A percentile compares a stretch with the other conserved stretches of the same genome.
phyloP scores from a whole-genome alignment of 805 yeast genomes.

The Kurtzmaniella fragi region DNA sequence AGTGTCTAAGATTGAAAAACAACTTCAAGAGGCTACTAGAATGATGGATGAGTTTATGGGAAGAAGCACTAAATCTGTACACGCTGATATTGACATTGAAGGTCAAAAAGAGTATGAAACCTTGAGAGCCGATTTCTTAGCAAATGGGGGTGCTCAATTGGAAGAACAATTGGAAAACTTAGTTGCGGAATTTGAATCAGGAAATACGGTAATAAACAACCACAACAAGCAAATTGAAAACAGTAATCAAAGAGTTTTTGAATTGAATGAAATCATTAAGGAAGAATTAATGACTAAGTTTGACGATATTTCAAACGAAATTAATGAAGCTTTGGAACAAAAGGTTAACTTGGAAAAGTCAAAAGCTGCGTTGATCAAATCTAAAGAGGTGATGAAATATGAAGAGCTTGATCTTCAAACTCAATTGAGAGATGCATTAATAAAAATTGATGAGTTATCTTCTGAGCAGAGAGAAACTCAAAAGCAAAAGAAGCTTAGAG shows the following conservation, averaged over 20 bases:
- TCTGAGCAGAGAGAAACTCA: constrained; percentile 74
- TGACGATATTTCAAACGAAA: constrained; percentile 21
- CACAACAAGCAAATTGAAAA: constrained; percentile 26
- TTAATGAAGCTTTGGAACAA: constrained; percentile 24
- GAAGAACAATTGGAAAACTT: constrained; percentile 45
- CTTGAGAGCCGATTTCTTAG: constrained; percentile 52
- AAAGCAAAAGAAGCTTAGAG: constrained; percentile 65
- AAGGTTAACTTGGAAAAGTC: constrained; percentile 21
- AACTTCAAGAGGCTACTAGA: constrained; percentile 40
- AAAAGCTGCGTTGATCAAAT: constrained; percentile 23
- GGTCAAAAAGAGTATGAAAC: constrained; percentile 54
- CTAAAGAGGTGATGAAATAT: constrained; percentile 30
- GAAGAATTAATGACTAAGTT: constrained; percentile 34
- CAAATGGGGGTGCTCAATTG: constrained; percentile 51
- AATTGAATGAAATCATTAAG: constrained; percentile 30
- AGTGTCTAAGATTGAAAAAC: constrained; percentile 39
- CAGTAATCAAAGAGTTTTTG: constrained; percentile 34
- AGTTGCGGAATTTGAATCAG: constrained; percentile 40
- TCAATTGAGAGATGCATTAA: constrained; percentile 54
- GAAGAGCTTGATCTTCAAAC: constrained; percentile 61
- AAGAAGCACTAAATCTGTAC: neutral
- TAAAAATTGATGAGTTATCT: constrained; percentile 63
- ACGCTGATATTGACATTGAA: constrained; percentile 36
- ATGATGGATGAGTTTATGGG: constrained; percentile 27
- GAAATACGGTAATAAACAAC: constrained; percentile 21